A percentile compares a stretch with the other conserved stretches of the same genome.
Evolutionary conservation across 495 filamentous ascomycete species (phyloP).

Genomic region (Daldinia loculata): DNA sequence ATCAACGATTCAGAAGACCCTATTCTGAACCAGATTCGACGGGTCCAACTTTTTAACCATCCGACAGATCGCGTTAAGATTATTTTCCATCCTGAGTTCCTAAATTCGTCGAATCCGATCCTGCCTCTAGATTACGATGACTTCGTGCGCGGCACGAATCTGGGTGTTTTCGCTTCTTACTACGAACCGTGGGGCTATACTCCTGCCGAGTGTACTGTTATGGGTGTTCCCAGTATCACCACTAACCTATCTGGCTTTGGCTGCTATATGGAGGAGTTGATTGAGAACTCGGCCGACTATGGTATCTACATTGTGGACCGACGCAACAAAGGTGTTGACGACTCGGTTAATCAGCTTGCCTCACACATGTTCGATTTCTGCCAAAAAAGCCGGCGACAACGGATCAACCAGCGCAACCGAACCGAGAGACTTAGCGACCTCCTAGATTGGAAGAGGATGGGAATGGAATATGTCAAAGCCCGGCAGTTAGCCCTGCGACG

Average conservation of each 20-base stretch:
- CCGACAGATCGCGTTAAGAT: constrained; percentile 95
- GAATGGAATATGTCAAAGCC: constrained; percentile 98
- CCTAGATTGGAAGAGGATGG: constrained; percentile 99
- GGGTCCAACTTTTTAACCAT: constrained; percentile 96
- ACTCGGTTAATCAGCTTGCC: constrained; percentile 93
- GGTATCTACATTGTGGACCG: constrained; percentile 99
- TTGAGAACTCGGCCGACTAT: constrained; percentile 97
- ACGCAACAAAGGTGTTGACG: constrained; percentile 93
- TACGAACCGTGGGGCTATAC: constrained; percentile 99
- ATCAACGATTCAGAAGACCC: constrained; percentile 91
- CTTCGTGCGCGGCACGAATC: constrained; percentile 94
- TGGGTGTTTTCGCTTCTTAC: constrained; percentile 96
- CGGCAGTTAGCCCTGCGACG: constrained; percentile 89
- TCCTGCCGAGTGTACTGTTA: constrained; percentile 97
- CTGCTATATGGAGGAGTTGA: constrained; percentile 99
- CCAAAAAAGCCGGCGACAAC: constrained; percentile 90
- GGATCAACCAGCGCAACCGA: constrained; percentile 98
- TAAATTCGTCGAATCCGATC: constrained; percentile 94
- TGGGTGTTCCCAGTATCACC: constrained; percentile 98
- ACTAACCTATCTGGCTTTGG: constrained; percentile 98
- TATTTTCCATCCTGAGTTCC: constrained; percentile 97
- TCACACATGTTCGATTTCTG: constrained; percentile 95
- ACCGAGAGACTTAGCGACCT: constrained; percentile 95
- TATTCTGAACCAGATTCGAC: constrained; percentile 93
- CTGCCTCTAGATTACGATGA: constrained; percentile 97